Conservation (phyloP, 805 yeast genomes). For the Kluyveromyces aestuarii region DNA sequence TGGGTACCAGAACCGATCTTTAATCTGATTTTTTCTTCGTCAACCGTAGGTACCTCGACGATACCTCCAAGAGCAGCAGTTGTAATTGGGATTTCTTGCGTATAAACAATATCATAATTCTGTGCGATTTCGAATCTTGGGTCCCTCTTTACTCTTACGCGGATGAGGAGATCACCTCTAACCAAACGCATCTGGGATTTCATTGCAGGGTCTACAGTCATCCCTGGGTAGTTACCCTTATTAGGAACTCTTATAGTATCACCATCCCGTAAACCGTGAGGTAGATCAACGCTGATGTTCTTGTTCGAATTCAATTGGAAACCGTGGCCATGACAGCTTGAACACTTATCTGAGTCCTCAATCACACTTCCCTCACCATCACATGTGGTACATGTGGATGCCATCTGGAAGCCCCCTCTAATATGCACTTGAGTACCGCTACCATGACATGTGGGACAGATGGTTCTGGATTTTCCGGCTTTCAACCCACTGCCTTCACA, state of each 20-base stretch:
- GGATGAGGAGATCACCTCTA: slow-evolving; percentile 83
- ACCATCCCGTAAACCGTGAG: slow-evolving; percentile 84
- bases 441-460: slow-evolving; percentile 87
- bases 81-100: slow-evolving; percentile 74
- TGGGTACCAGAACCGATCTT: slow-evolving; percentile 83
- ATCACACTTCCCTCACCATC: slow-evolving; percentile 81
- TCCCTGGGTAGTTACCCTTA: slow-evolving; percentile 83
- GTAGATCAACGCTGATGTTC: slow-evolving; percentile 74
- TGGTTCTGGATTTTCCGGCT: slow-evolving; percentile 53
- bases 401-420: slow-evolving; percentile 93
- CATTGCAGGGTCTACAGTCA: slow-evolving; percentile 51
- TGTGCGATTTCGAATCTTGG: slow-evolving; percentile 57
- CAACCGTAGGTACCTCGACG: slow-evolving; percentile 82
- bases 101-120: slow-evolving; percentile 50
- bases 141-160: slow-evolving; percentile 73
- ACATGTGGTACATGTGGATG: slow-evolving; percentile 83
- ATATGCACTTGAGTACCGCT: slow-evolving; percentile 83
- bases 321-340: slow-evolving; percentile 83
- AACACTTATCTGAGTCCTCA: slow-evolving; percentile 60
- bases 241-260: slow-evolving; percentile 75
- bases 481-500: slow-evolving; percentile 87
- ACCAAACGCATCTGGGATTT: slow-evolving; percentile 44
- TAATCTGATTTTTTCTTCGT: slow-evolving; percentile 65
- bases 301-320: slow-evolving; percentile 52
- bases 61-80: slow-evolving; percentile 96